Evolutionary conservation across 2,329 filamentous ascomycete species (phyloP).

Genomic region (Arthrocladium fulminans): DNA sequence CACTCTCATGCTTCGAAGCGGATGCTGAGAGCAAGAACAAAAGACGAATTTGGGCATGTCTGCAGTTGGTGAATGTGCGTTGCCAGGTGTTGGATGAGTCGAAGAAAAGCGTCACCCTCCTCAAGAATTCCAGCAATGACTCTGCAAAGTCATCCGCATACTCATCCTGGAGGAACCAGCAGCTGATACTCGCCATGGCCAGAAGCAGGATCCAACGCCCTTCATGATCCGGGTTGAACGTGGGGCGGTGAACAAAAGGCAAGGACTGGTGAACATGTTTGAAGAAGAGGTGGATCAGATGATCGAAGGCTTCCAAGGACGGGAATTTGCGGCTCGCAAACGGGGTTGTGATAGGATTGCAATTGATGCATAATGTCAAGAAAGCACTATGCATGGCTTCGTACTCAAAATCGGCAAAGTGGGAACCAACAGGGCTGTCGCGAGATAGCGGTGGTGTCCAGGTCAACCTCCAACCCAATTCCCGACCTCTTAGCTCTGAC

Average conservation of each 20-base stretch:
- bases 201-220: constrained; percentile 33
- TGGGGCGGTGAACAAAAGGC: constrained; percentile 30
- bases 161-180: constrained; percentile 27
- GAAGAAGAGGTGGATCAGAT: constrained; percentile 11
- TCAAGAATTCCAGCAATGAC: constrained; percentile 35
- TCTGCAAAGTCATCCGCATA: constrained; percentile 25
- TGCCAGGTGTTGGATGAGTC: constrained; percentile 20
- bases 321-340: constrained; percentile 5
- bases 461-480: background rate
- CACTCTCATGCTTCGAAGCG: background rate
- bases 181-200: constrained; percentile 33
- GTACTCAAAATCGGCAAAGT: constrained; percentile 1
- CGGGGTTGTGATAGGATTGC: background rate
- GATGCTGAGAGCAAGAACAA: background rate
- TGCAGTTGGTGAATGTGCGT: background rate
- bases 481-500: background rate
- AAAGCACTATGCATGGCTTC: background rate
- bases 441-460: background rate
- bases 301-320: constrained; percentile 5
- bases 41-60: background rate
- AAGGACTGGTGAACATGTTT: constrained; percentile 11
- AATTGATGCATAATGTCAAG: background rate
- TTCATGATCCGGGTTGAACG: constrained; percentile 27
- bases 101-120: constrained; percentile 29
- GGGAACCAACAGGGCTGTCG: background rate